Percentiles rank a stretch among this genome's conserved stretches.
Evolutionary conservation across 2,329 filamentous ascomycete species (phyloP).

Genomic region (Rutstroemia sp.): DNA sequence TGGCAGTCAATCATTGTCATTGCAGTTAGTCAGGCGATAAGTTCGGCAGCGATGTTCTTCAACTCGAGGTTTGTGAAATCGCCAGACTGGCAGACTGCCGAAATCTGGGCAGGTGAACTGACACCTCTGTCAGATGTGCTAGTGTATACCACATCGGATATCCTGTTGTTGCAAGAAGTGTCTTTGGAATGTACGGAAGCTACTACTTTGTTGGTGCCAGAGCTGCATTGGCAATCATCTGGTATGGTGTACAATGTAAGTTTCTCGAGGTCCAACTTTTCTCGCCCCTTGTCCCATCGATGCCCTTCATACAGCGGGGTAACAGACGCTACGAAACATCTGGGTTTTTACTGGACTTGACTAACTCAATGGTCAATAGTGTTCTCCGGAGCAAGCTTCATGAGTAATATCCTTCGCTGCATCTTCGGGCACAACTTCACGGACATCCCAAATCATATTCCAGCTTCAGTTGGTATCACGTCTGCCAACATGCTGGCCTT

Average conservation of each 20-base stretch:
- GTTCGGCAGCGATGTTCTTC: constrained; percentile 37
- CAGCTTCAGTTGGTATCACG: constrained; percentile 33
- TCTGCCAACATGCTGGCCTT: constrained; percentile 38
- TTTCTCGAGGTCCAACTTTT: constrained; percentile 30
- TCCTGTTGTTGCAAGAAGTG: constrained; percentile 29
- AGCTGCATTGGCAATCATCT: constrained; percentile 39
- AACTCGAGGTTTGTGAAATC: constrained; percentile 31
- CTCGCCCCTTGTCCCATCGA: no score
- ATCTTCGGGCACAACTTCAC: constrained; percentile 30
- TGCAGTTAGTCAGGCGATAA: constrained; percentile 36
- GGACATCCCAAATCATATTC: constrained; percentile 34
- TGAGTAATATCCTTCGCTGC: constrained; percentile 37
- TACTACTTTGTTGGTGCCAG: constrained; percentile 35
- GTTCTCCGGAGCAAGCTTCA: constrained; percentile 42
- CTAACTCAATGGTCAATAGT: constrained; percentile 19
- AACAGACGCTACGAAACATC: not conserved
- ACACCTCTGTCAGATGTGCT: constrained; percentile 20
- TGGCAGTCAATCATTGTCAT: constrained; percentile 38
- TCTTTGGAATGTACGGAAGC: constrained; percentile 40
- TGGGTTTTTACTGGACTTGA: not conserved
- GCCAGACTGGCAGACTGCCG: not conserved
- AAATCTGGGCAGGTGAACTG: not conserved
- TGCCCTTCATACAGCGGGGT: no score
- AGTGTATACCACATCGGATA: constrained; percentile 37
- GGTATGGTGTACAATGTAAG: constrained; percentile 59